Evolutionary conservation across 2,329 filamentous ascomycete genomes (phyloP).

Genomic region (Tolypocladium inflatum): DNA sequence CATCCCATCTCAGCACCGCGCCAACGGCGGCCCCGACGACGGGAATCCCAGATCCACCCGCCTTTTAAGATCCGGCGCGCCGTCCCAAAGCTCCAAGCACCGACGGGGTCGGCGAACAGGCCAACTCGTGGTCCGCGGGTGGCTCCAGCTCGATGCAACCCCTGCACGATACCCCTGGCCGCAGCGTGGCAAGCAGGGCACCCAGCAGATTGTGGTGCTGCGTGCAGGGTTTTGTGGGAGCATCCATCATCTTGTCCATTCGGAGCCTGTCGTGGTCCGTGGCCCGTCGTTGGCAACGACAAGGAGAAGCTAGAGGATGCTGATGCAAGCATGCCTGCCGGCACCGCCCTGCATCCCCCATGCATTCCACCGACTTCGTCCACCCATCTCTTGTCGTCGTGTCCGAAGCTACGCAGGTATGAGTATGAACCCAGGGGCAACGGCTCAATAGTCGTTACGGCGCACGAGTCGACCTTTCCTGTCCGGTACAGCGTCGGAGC

Average conservation of each 20-base stretch:
- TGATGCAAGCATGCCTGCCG: neutral
- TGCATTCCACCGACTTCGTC: neutral
- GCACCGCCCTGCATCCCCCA: neutral
- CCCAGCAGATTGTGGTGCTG: neutral
- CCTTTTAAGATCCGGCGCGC: slow-evolving; percentile 2
- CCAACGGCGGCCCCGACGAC: neutral
- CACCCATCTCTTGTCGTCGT: neutral
- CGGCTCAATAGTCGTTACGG: neutral
- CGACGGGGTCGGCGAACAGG: neutral
- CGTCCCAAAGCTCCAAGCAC: neutral
- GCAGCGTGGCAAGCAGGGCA: slow-evolving; percentile 2
- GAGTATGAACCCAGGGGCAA: neutral
- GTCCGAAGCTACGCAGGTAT: neutral
- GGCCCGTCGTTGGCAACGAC: neutral
- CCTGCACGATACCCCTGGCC: neutral
- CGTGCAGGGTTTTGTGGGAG: neutral
- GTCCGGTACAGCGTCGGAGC: neutral
- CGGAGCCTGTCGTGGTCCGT: neutral
- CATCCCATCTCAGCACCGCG: neutral
- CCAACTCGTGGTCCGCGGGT: slow-evolving; percentile 2
- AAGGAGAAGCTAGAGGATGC: neutral
- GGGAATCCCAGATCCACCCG: slow-evolving; percentile 6
- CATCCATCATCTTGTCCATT: neutral
- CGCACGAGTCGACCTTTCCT: neutral
- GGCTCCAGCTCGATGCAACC: neutral